Evolutionary conservation across 192 early-diverging fungal species (phyloP).

Genomic region (Entrophospora sp.): DNA sequence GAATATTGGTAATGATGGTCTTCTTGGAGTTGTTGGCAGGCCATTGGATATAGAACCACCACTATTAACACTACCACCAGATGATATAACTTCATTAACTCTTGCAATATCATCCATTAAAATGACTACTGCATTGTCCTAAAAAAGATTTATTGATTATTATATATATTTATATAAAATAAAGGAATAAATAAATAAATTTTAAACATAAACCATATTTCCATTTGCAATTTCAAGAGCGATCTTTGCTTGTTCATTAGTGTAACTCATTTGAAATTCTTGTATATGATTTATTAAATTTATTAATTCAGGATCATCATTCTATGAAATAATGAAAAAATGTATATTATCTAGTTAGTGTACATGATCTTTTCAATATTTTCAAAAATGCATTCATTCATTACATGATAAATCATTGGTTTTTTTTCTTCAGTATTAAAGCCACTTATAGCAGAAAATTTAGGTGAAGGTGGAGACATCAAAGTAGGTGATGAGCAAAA

Average conservation of each 20-base stretch:
- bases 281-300: constrained; percentile 38
- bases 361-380: constrained; percentile 19
- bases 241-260: constrained; percentile 45
- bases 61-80: too few relatives aligned
- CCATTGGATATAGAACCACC: too few relatives aligned
- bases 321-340: neutral
- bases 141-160: neutral
- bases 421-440: constrained; percentile 3
- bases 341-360: constrained; percentile 15
- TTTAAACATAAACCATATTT: constrained; percentile 36
- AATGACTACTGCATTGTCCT: too few relatives aligned
- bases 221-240: constrained; percentile 47
- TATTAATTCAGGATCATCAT: constrained; percentile 29
- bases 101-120: too few relatives aligned
- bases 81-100: too few relatives aligned
- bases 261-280: constrained; percentile 71
- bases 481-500: constrained; percentile 1
- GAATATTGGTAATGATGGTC: too few relatives aligned
- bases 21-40: too few relatives aligned
- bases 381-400: neutral
- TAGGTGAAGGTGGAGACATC: neutral
- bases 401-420: neutral
- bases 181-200: neutral
- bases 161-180: neutral
- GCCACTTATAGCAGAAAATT: too few relatives aligned